phyloP scores from a whole-genome alignment of 768 basidiomycete species.

The Amanita thiersii region DNA sequence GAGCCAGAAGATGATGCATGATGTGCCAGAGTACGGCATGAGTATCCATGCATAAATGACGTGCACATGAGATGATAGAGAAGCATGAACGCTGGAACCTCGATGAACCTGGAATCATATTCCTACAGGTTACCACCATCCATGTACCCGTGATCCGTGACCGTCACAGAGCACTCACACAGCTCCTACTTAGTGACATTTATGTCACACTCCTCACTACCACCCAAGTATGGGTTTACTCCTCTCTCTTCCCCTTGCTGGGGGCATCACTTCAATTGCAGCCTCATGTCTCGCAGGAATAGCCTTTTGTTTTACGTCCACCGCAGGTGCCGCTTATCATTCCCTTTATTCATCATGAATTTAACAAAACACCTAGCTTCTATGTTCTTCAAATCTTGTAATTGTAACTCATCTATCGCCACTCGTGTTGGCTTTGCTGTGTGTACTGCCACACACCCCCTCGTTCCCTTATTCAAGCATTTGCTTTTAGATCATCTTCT shows the following conservation, averaged over 20 bases:
- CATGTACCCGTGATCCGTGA: no score
- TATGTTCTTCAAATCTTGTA: slow-evolving; percentile 97
- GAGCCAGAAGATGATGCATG: no score
- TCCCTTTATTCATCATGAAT: slow-evolving; percentile 6
- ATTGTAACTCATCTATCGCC: slow-evolving; percentile 97
- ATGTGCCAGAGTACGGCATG: no score
- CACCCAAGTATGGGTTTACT: slow-evolving; percentile 55
- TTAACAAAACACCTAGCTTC: slow-evolving; percentile 47
- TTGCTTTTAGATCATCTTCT: slow-evolving; percentile 76
- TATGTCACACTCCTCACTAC: slow-evolving; percentile 1
- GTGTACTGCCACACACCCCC: not conserved
- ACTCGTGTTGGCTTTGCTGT: slow-evolving; percentile 95
- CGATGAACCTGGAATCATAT: no score
- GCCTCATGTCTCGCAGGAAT: slow-evolving; percentile 78
- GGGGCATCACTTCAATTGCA: slow-evolving; percentile 61
- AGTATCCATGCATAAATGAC: no score
- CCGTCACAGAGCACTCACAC: no score
- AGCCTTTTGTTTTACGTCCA: slow-evolving; percentile 83
- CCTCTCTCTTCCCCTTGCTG: slow-evolving; percentile 64
- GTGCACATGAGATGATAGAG: no score
- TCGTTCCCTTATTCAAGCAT: not conserved
- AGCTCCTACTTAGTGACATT: not conserved
- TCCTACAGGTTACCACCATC: no score
- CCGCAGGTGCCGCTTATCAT: slow-evolving; percentile 46
- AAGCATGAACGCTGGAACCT: not conserved